Base-by-base conservation (phyloP, 306 rosid genomes). In the Vigna hirtella region DNA sequence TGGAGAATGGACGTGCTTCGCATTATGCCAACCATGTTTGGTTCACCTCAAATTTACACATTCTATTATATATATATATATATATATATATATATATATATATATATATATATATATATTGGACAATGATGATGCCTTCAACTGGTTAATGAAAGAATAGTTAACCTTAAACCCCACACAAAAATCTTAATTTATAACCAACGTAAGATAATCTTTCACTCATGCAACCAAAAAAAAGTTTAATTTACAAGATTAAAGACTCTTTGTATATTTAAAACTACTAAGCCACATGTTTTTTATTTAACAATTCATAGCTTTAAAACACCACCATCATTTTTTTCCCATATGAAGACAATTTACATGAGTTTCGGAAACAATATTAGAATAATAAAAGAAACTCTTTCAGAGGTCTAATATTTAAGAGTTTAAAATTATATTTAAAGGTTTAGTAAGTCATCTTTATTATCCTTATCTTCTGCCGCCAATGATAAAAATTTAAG, bases 21-120 rank as follows among this genome's bases (percentile, higher is more conserved):
- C 70, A 47, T 5, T 43, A 47, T 61, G 13, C 13, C 69, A 15
- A 43, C 15, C 78, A 58, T 47, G 48, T 3, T 59, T 43, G 43
- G 47, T 45, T 47, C 78, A 59, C 9, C 48, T 45, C 70, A 28
- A 16, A 58, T 59, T 4, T 13, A 32, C 70, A 74, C 70, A 74
- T 28, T 47, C 45, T 17, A 26, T 26, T 70, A 36, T 36, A 59
- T 70, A 59, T 42, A 74, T 70, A 59, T 42, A 74, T 20, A 20
- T 20, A 20, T 70, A 36, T 36, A 59, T 70, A 59, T 42, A 74
- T 20, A 20, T 20, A 20, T 20, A 20, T 20, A 20, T 20, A 20
- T 20, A 20, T 20, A 20, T 20, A 20, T 20, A 20, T 20, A 20
- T 20, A 0, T 20, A 20, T 20, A 20, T 20, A 0, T 43, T 59